phyloP scores from a whole-genome alignment of 176 grass and related monocot genomes.

The Oryza glaberrima region DNA sequence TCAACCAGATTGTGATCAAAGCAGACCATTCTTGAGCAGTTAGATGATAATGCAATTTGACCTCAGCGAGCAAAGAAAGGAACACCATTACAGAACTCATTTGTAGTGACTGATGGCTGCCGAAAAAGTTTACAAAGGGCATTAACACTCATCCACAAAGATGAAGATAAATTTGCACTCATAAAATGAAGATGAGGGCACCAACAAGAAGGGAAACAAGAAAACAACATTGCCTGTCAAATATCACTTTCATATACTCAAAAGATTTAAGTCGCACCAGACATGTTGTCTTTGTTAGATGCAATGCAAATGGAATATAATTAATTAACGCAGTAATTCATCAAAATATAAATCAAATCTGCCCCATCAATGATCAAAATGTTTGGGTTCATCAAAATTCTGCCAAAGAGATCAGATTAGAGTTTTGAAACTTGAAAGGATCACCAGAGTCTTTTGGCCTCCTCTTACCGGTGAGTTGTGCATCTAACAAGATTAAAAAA shows the following conservation, averaged over 20 bases:
- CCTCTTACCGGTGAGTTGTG: constrained; percentile 14
- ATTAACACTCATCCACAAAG: neutral
- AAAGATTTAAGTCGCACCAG: neutral
- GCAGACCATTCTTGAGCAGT: constrained; percentile 32
- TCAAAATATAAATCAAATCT: neutral
- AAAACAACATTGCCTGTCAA: neutral
- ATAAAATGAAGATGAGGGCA: constrained; percentile 5
- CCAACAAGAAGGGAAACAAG: neutral
- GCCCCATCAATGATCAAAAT: neutral
- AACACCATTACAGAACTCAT: neutral
- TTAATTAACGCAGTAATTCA: no score
- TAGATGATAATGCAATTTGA: constrained; percentile 15
- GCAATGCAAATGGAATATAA: no score
- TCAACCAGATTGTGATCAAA: constrained; percentile 17
- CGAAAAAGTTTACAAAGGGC: neutral
- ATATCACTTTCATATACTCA: neutral
- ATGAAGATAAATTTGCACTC: constrained; percentile 1
- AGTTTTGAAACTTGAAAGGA: neutral
- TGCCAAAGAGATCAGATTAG: neutral
- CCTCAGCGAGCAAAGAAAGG: constrained; percentile 6
- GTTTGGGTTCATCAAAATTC: neutral
- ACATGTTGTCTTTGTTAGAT: neutral
- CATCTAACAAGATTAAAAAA: no score
- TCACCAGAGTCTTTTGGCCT: constrained; percentile 13
- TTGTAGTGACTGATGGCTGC: neutral